phyloP scores from a whole-genome alignment of 192 early-diverging fungal genomes.

The Mortierella hygrophila region DNA sequence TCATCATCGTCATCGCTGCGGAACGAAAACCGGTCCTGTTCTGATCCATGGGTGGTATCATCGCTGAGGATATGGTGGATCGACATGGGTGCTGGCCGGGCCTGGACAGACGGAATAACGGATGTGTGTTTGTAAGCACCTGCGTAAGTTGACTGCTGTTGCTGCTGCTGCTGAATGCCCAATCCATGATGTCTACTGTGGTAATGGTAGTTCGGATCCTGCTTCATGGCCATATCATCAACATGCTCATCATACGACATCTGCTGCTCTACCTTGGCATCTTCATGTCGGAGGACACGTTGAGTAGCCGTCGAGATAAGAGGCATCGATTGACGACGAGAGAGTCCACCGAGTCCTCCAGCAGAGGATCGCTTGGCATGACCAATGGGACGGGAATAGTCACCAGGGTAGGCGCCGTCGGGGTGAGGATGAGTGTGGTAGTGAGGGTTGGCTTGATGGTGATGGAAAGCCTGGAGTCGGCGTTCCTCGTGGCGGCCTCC shows the following conservation, averaged over 20 bases:
- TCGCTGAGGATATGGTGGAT: slow-evolving; percentile 33
- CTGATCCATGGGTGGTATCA: slow-evolving; percentile 8
- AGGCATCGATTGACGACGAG: slow-evolving; percentile 29
- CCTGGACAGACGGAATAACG: background rate
- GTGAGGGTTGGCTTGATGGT: background rate
- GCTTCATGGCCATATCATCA: background rate
- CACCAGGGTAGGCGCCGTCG: background rate
- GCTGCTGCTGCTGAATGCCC: background rate
- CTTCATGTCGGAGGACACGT: slow-evolving; percentile 36
- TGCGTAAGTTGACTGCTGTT: background rate
- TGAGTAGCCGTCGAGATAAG: slow-evolving; percentile 26
- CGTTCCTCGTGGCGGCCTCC: slow-evolving; percentile 34
- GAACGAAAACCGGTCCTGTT: background rate
- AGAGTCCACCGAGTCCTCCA: background rate
- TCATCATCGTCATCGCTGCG: background rate
- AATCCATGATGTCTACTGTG: background rate
- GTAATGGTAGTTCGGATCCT: slow-evolving; percentile 2
- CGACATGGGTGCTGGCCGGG: slow-evolving; percentile 35
- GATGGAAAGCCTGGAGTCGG: slow-evolving; percentile 6
- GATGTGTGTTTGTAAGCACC: slow-evolving; percentile 8
- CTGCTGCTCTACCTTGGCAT: slow-evolving; percentile 5
- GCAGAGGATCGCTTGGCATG: slow-evolving; percentile 1
- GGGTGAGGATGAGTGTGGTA: background rate
- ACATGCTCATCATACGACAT: background rate
- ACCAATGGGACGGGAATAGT: background rate